These are phyloP conservation scores for Spiraea crenata DNA, from an alignment of 331 rosid genomes.

Conservation along the genomic window DNA sequence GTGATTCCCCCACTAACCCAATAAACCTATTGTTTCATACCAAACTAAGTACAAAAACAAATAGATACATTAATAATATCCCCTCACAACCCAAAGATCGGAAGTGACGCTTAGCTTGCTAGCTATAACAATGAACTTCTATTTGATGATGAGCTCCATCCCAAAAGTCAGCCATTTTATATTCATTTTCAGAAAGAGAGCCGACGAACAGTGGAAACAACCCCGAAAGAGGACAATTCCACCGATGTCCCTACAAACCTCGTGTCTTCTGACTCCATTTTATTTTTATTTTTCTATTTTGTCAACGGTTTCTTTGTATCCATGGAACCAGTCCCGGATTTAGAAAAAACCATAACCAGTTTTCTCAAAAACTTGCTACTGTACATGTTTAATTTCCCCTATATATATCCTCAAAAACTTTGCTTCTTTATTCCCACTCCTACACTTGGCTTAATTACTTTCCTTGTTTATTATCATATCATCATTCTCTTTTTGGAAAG, in stretches of 20 bases:
- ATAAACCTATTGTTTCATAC: neutral
- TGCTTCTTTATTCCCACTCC: neutral
- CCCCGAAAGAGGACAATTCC: slow-evolving; percentile 34
- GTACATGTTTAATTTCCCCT: slow-evolving; percentile 8
- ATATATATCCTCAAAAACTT: slow-evolving; percentile 6
- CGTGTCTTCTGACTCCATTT: slow-evolving; percentile 30
- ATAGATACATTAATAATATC: neutral
- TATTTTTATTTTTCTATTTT: neutral
- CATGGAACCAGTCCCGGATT: slow-evolving; percentile 24
- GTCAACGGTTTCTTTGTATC: slow-evolving; percentile 45
- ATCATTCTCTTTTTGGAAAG: neutral
- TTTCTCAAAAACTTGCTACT: slow-evolving; percentile 45
- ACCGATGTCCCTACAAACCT: slow-evolving; percentile 33
- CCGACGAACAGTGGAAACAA: slow-evolving; percentile 20
- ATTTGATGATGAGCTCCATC: slow-evolving; percentile 23
- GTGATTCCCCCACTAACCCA: too few species aligned
- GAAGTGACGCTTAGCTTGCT: neutral
- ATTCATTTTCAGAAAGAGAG: slow-evolving; percentile 18
- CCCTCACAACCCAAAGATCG: slow-evolving; percentile 3
- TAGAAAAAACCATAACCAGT: slow-evolving; percentile 37
- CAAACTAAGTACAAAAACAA: neutral
- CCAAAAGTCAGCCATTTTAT: slow-evolving; percentile 30
- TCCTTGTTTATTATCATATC: neutral
- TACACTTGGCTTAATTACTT: too few species aligned
- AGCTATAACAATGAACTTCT: neutral